phyloP scores from a whole-genome alignment of 176 grass and related monocot genomes.

The Pontederia crassipes region DNA sequence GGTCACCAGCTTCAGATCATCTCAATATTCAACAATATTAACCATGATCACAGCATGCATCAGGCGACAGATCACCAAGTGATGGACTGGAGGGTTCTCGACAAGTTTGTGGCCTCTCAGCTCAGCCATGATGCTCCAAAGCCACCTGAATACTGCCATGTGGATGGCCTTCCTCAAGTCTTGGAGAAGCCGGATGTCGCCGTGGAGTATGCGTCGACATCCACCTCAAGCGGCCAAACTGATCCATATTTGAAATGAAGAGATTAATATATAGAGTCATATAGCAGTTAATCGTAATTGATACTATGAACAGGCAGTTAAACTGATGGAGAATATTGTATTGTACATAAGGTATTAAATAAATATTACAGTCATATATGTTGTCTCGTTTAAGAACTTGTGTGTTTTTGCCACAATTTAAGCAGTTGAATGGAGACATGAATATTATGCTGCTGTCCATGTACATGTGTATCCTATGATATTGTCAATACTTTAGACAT shows the following conservation, averaged over 20 bases:
- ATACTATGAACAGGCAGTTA: too few relatives aligned
- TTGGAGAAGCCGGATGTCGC: conserved; percentile 54
- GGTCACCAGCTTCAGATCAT: conserved; percentile 29
- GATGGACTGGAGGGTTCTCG: conserved; percentile 61
- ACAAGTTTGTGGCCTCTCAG: conserved; percentile 92
- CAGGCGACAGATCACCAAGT: conserved; percentile 14
- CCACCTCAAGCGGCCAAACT: conserved; percentile 76
- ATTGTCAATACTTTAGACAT: too few relatives aligned
- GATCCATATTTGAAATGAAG: conserved; percentile 78
- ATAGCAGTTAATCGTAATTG: not conserved
- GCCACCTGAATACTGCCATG: conserved; percentile 33
- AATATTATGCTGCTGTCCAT: too few relatives aligned
- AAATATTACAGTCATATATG: too few relatives aligned
- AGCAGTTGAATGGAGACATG: too few relatives aligned
- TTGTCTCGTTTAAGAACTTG: too few relatives aligned
- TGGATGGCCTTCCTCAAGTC: conserved; percentile 46
- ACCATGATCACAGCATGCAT: not conserved
- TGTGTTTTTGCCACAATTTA: too few relatives aligned
- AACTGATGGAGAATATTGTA: too few relatives aligned
- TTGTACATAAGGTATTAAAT: too few relatives aligned
- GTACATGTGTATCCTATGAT: too few relatives aligned
- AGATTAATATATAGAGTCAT: not conserved
- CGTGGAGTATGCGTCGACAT: conserved; percentile 56
- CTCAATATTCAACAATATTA: not conserved
- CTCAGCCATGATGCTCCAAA: conserved; percentile 73